A percentile compares a stretch with the other conserved stretches of the same genome.
phyloP scores from a whole-genome alignment of 495 filamentous ascomycete species.

The Penicillium silybi region DNA sequence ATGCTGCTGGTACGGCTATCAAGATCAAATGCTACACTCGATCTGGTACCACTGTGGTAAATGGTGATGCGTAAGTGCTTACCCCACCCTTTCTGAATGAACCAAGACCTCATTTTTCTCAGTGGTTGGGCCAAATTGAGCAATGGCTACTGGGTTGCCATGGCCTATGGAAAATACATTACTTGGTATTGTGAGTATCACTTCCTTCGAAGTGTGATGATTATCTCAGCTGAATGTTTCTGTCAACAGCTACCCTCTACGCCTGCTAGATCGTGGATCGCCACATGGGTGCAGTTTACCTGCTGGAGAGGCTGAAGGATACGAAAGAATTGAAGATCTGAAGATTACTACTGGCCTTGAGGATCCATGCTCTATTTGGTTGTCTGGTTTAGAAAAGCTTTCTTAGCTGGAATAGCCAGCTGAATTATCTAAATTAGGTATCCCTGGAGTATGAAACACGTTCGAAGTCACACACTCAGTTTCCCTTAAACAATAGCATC shows the following conservation, averaged over 20 bases:
- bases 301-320: too few relatives aligned
- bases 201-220: background rate
- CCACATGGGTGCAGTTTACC: too few relatives aligned
- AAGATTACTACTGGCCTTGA: too few relatives aligned
- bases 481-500: too few relatives aligned
- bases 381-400: too few relatives aligned
- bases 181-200: background rate
- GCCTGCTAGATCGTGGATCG: background rate
- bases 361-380: too few relatives aligned
- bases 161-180: slow-evolving; percentile 2
- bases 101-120: background rate
- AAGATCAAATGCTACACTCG: background rate
- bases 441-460: too few relatives aligned
- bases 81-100: background rate
- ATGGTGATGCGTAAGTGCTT: slow-evolving; percentile 1
- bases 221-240: background rate
- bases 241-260: background rate
- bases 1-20: background rate
- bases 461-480: too few relatives aligned
- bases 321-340: too few relatives aligned
- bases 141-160: slow-evolving; percentile 1
- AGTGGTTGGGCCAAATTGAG: slow-evolving; percentile 2
- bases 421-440: too few relatives aligned
- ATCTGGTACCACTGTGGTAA: background rate
- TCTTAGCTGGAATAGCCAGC: too few relatives aligned